Evolutionary conservation across 352 stramenopile species (phyloP), one percentile per base, ranked within the genome.

Genomic region (Plasmopara viticola): DNA sequence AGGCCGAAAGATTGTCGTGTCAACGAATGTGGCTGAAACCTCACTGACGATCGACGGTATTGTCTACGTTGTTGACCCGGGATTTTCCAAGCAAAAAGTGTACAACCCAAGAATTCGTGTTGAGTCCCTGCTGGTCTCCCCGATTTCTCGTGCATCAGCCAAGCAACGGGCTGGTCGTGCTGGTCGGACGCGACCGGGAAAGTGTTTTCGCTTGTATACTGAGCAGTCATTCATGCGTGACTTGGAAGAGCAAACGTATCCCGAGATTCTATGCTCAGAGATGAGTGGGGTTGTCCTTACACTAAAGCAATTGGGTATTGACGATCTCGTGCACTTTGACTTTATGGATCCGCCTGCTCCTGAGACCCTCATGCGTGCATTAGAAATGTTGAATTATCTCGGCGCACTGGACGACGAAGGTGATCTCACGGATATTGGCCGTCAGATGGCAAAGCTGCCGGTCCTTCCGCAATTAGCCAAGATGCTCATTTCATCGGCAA

Each of bases 41-140:
- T 98, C 93, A 53, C 66, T 99, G n/a, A 99, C 97, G 1, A 99
- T 99, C 72, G 96, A 99, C 70, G 97, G 96, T 18, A 98, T 99
- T 56, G 96, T 99, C 14, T 99, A 99, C 72, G 97, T 99, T 29
- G 87, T 99, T 38, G 97, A 99, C 74, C 94, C 96, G 18, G 97
- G 97, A 44, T 99, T 99, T 64, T 98, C 84, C 29, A 99, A 99
- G 77, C 96, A 99, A 72, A 99, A 99, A 76, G 93, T 99, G 17
- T 99, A 99, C 80, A 99, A 99, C 77, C 96, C 97, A 33, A 82
- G 96, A 17, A 98, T 98, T 53, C 89, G 97, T 41, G 96, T 99
- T 9, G 96, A 99, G 72, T 98, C 91, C n/a, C 70, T 99, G 44
- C 77, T 99, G 25, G 96, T 99, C 13, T 98, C 90, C 35, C 96